Conservation (phyloP, 2,329 filamentous ascomycete genomes). For the Ceratocystis destructans region DNA sequence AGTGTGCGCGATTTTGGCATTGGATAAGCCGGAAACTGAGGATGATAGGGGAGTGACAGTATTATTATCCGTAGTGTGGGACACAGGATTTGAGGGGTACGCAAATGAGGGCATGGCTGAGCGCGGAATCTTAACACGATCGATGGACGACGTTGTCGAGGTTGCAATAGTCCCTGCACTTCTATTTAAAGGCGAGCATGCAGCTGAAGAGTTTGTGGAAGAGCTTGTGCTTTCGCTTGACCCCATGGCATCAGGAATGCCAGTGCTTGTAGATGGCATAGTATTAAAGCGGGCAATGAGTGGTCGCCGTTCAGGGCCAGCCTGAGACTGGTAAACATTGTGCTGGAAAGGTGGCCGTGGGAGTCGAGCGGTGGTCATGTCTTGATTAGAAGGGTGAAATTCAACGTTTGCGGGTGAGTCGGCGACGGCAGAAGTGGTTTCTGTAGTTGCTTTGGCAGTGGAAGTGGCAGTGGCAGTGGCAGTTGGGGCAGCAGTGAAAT, state of each 20-base stretch:
- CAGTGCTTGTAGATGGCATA: not conserved
- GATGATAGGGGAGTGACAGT: not conserved
- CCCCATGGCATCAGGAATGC: not conserved
- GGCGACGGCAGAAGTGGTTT: not conserved
- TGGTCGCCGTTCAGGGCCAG: slow-evolving; percentile 2
- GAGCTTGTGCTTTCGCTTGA: not conserved
- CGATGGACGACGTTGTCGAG: not conserved
- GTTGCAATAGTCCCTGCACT: not conserved
- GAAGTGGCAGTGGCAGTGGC: not conserved
- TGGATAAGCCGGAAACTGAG: slow-evolving; percentile 19
- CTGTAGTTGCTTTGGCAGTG: not conserved
- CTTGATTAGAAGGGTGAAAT: not conserved
- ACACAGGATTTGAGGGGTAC: not conserved
- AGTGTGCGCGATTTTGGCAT: slow-evolving; percentile 17
- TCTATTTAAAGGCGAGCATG: not conserved
- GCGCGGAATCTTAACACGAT: slow-evolving; percentile 4
- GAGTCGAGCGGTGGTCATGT: slow-evolving; percentile 7
- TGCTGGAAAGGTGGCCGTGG: slow-evolving; percentile 7
- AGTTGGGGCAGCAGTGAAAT: not conserved
- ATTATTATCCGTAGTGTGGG: not conserved
- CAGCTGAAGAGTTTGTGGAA: not conserved
- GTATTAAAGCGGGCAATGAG: slow-evolving; percentile 8
- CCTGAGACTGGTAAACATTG: slow-evolving; percentile 10
- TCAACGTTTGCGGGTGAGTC: not conserved
- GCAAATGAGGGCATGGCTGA: slow-evolving; percentile 11